Evolutionary conservation across 805 yeast genomes (phyloP).

Genomic region (Diddensiella transvaalensis): DNA sequence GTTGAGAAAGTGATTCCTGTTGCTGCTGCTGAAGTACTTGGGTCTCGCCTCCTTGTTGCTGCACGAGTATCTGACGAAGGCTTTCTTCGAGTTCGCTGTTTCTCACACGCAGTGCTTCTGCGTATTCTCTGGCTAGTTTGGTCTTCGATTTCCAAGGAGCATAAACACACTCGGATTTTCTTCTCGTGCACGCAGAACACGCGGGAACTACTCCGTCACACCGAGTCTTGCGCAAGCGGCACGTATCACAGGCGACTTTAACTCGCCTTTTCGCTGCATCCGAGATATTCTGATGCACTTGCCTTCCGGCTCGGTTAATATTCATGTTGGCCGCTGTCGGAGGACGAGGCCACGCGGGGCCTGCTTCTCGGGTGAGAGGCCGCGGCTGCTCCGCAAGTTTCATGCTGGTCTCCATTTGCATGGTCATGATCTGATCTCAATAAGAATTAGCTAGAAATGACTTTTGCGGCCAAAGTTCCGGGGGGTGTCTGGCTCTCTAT

Average conservation of each 20-base stretch:
- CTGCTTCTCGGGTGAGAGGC: no score
- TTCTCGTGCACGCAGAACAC: slow-evolving; percentile 1
- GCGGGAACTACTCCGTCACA: slow-evolving; percentile 2
- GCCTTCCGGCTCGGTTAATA: not conserved
- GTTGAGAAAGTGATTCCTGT: not conserved
- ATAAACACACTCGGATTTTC: slow-evolving; percentile 5
- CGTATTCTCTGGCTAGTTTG: slow-evolving; percentile 6
- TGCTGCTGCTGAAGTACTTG: not conserved
- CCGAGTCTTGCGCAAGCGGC: slow-evolving; percentile 1
- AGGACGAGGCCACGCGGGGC: no score
- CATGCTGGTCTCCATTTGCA: no score
- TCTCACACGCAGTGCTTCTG: not conserved
- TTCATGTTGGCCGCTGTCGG: no score
- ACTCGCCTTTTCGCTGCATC: slow-evolving; percentile 4
- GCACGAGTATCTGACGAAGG: not conserved
- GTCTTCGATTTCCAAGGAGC: slow-evolving; percentile 6
- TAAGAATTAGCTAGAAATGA: no score
- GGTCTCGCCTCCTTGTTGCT: not conserved
- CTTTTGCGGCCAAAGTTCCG: no score
- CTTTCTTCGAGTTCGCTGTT: slow-evolving; percentile 3
- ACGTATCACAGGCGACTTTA: slow-evolving; percentile 4
- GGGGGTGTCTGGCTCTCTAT: no score
- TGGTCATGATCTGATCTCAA: no score
- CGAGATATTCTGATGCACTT: not conserved
- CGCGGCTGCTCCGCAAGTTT: no score